Percentiles rank a stretch among this genome's conserved stretches.
Conservation (phyloP, 768 basidiomycete genomes). For the Daedaleopsis sinensis region DNA sequence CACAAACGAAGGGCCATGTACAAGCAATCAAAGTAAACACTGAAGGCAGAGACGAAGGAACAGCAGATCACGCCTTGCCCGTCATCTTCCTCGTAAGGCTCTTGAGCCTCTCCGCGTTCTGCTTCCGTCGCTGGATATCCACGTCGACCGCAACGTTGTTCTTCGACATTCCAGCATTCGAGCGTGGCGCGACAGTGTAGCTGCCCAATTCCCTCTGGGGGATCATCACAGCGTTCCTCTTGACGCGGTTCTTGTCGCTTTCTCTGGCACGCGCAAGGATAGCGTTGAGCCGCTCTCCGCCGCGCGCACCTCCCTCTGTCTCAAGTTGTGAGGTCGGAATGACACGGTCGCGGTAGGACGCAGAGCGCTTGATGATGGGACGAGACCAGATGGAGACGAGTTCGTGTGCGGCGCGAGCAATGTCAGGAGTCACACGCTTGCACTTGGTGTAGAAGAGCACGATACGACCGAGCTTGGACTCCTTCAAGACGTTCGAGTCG, state of each 20-base stretch:
- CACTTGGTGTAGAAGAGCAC: constrained; percentile 96
- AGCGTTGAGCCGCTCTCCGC: constrained; percentile 61
- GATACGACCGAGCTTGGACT: constrained; percentile 86
- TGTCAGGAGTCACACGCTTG: constrained; percentile 83
- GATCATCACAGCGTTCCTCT: constrained; percentile 83
- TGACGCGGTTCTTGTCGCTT: constrained; percentile 66
- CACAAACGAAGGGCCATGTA: too few species aligned
- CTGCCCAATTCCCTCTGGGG: constrained; percentile 75
- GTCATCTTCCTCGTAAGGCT: constrained; percentile 56
- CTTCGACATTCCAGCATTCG: constrained; percentile 53
- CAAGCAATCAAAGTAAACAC: too few species aligned
- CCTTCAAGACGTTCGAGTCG: constrained; percentile 87
- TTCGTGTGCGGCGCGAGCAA: constrained; percentile 79
- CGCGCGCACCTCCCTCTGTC: constrained; percentile 38
- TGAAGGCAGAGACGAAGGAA: background rate
- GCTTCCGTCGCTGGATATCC: constrained; percentile 73
- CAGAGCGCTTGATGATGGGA: constrained; percentile 88
- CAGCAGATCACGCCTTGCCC: constrained; percentile 20
- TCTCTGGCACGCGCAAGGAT: constrained; percentile 71
- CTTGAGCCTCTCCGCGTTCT: constrained; percentile 74
- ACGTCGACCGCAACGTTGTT: constrained; percentile 65
- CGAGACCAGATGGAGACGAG: constrained; percentile 88
- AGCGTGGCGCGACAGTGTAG: constrained; percentile 78
- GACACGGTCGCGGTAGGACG: constrained; percentile 76
- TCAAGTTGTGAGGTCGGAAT: constrained; percentile 59